These are phyloP conservation scores for Trichosporon asahii DNA, from an alignment of 1,284 basidiomycete genomes.

Conservation along the genomic window DNA sequence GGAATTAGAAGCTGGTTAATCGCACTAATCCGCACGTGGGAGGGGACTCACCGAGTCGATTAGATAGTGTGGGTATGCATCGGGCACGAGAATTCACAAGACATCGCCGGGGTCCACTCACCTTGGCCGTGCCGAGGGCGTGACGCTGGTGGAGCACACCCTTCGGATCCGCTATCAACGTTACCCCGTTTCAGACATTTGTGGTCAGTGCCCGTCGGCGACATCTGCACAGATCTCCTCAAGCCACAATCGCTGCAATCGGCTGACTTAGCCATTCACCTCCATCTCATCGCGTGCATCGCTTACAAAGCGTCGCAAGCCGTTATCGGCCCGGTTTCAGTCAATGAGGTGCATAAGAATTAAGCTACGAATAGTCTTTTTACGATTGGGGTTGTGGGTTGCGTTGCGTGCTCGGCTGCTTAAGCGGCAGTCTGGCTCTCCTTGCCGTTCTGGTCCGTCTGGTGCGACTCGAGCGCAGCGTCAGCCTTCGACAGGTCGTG, in stretches of 20 bases:
- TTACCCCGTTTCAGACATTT: not conserved
- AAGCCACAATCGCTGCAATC: not conserved
- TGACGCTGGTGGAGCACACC: too few species aligned
- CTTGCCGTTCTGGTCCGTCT: conserved; percentile 29
- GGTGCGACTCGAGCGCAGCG: conserved; percentile 60
- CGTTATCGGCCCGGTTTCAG: not conserved
- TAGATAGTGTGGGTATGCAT: not conserved
- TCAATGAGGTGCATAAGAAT: not conserved
- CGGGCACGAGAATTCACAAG: too few species aligned
- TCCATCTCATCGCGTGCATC: not conserved
- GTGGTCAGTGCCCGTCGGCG: not conserved
- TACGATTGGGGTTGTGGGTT: not conserved
- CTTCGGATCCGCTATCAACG: not conserved
- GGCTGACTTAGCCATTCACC: too few species aligned
- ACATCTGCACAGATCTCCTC: not conserved
- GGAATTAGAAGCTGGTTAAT: not conserved
- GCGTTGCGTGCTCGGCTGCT: not conserved
- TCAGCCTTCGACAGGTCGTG: conserved; percentile 77
- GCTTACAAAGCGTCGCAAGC: not conserved
- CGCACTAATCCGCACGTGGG: not conserved
- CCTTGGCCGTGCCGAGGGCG: too few species aligned
- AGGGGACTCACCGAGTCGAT: not conserved
- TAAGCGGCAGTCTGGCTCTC: not conserved
- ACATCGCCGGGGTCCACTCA: too few species aligned
- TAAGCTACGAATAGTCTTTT: conserved; percentile 2